Percentiles rank a stretch among this genome's conserved stretches.
Evolutionary conservation across 2,329 filamentous ascomycete species (phyloP).

Genomic region (Nemania sp.): DNA sequence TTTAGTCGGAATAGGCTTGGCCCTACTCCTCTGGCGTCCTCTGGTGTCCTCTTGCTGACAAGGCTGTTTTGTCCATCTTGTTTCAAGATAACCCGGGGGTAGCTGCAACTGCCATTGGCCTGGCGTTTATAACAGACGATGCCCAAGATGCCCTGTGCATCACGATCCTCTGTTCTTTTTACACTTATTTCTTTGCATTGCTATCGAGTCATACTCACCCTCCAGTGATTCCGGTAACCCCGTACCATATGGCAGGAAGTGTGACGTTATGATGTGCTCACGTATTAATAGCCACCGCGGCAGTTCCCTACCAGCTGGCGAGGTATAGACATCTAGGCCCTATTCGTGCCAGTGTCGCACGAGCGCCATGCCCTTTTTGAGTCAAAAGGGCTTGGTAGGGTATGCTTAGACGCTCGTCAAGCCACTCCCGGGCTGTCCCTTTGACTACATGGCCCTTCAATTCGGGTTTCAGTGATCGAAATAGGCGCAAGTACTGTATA

Average conservation of each 20-base stretch:
- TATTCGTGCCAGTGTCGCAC: constrained; percentile 6
- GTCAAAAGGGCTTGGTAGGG: not conserved
- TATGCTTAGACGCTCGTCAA: constrained; percentile 2
- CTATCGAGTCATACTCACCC: not conserved
- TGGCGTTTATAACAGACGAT: constrained; percentile 27
- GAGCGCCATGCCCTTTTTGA: not conserved
- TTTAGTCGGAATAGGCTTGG: constrained; percentile 31
- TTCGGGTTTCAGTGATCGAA: not conserved
- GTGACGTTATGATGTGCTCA: constrained; percentile 13
- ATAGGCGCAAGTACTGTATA: not conserved
- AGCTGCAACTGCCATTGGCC: constrained; percentile 30
- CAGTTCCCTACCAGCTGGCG: not conserved
- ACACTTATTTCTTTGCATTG: not conserved
- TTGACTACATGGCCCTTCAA: not conserved
- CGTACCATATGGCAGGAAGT: constrained; percentile 14
- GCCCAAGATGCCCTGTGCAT: constrained; percentile 12
- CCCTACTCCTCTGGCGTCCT: not conserved
- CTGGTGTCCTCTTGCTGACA: constrained; percentile 35
- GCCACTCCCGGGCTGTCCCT: not conserved
- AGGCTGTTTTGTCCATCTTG: constrained; percentile 33
- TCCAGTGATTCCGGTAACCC: constrained; percentile 16
- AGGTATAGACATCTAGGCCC: not conserved
- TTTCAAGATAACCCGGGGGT: constrained; percentile 27
- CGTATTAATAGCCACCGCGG: constrained; percentile 23
- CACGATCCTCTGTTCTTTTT: not conserved